Percentiles rank a stretch among this genome's conserved stretches.
phyloP scores from a whole-genome alignment of 352 stramenopile genomes.

The Blastocystis hominis region DNA sequence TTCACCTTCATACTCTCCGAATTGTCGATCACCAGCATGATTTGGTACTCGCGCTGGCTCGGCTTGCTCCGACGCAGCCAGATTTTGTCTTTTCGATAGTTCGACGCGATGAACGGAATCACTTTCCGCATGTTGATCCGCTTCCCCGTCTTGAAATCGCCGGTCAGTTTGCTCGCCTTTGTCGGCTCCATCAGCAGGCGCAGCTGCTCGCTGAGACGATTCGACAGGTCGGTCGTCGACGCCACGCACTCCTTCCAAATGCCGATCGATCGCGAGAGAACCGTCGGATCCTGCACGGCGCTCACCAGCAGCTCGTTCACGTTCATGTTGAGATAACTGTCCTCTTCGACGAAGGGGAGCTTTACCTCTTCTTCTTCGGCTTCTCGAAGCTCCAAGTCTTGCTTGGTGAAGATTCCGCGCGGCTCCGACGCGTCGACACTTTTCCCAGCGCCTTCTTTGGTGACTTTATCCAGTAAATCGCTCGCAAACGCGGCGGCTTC shows the following conservation, averaged over 20 bases:
- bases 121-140: constrained; percentile 99
- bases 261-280: background rate
- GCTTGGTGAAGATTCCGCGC: background rate
- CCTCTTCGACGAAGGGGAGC: constrained; percentile 39
- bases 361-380: background rate
- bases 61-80: constrained; percentile 95
- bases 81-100: constrained; percentile 99
- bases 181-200: constrained; percentile 93
- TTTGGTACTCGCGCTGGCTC: constrained; percentile 92
- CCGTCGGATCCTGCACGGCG: background rate
- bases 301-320: background rate
- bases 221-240: constrained; percentile 78
- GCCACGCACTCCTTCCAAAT: constrained; percentile 60
- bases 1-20: constrained; percentile 97
- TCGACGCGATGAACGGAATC: constrained; percentile 98
- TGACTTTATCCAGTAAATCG: constrained; percentile 18
- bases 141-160: constrained; percentile 97
- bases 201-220: constrained; percentile 93
- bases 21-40: constrained; percentile 97
- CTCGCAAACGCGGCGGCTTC: constrained; percentile 24
- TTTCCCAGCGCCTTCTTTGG: background rate
- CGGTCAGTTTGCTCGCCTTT: constrained; percentile 85
- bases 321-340: constrained; percentile 48
- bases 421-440: background rate
- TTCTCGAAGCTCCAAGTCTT: background rate